Evolutionary conservation across 768 basidiomycete species (phyloP), one percentile per base, ranked within the genome.

Genomic region (Phlegmacium glaucopus): DNA sequence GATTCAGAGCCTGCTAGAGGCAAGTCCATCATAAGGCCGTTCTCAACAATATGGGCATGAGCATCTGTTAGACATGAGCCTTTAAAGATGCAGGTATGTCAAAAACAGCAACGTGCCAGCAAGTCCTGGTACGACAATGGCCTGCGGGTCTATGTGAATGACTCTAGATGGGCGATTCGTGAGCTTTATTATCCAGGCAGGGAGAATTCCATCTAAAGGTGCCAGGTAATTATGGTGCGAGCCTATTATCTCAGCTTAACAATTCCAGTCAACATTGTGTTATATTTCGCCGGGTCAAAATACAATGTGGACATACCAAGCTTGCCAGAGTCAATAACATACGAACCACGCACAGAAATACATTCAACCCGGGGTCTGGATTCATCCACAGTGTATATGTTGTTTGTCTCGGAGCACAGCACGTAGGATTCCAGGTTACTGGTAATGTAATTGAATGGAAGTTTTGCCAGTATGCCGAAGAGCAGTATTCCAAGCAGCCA

Each of bases 21-120:
- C 4, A 93, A 77, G 45, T 84, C 75, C 64, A 70, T 71, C 63
- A 81, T 85, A 51, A 78, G 81, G 1, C 91, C 92, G 53, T 90
- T 87, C 26, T 79, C 72, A 28, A 91, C 59, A 15, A 91, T 66
- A 60, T 94, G 91, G 0, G 83, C 89, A 64, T 93, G 90, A 0
- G 89, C 81, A 62, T 93, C 90, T 86, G 50, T 34, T 28, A 26
- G 43, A 0, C 26, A 43, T 34, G 32, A 34, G 6, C 32, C n/a
- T 3, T 35, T n/a, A 22, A 27, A 32, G 9, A 39, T 16, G 15
- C 13, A 13, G 16, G 1, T 13, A 12, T 4, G 27, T 27, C 16
- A 26, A 18, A 44, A 7, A n/a, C 5, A 38, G 16, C 12, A 41
- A 4, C 62, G 17, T 59, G 85, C 88, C 88, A 61, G 86, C 68